These are phyloP conservation scores for Suhomyces bolitotheri DNA, from an alignment of 1,139 yeast species.

Conservation along the genomic window DNA sequence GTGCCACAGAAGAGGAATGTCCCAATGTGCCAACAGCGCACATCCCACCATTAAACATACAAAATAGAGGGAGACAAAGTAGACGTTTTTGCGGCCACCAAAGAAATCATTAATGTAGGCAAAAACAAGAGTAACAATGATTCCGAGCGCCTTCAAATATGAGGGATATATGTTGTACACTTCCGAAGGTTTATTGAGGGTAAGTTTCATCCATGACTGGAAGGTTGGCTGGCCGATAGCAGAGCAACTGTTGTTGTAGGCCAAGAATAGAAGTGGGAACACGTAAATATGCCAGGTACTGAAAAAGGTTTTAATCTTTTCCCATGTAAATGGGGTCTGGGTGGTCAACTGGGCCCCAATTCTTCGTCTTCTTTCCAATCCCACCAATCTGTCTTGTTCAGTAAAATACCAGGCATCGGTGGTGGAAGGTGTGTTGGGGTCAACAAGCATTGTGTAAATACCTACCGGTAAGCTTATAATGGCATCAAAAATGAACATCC, in stretches of 20 bases:
- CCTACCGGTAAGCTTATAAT: conserved; percentile 51
- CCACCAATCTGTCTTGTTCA: conserved; percentile 35
- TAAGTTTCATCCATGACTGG: conserved; percentile 52
- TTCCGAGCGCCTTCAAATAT: conserved; percentile 19
- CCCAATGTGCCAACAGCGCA: conserved; percentile 16
- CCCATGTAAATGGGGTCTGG: conserved; percentile 42
- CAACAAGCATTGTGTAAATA: conserved; percentile 39
- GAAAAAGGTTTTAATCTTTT: conserved; percentile 41
- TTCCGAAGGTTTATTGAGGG: conserved; percentile 37
- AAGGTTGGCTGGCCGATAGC: conserved; percentile 51
- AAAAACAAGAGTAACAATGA: conserved; percentile 14
- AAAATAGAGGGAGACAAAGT: conserved; percentile 15
- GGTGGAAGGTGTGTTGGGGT: conserved; percentile 46
- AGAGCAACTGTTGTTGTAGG: conserved; percentile 33
- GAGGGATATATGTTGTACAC: conserved; percentile 53
- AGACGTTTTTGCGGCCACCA: conserved; percentile 18
- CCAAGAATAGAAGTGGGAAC: conserved; percentile 19
- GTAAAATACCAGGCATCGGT: conserved; percentile 39
- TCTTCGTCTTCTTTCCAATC: conserved; percentile 42
- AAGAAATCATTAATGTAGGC: conserved; percentile 19
- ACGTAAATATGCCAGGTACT: conserved; percentile 47
- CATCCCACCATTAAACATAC: conserved; percentile 17
- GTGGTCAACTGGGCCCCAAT: conserved; percentile 49
- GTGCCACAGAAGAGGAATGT: conserved; percentile 19
- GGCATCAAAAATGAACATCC: conserved; percentile 57